Base-by-base conservation (phyloP, 495 filamentous ascomycete genomes). In the Xylaria acuta region DNA sequence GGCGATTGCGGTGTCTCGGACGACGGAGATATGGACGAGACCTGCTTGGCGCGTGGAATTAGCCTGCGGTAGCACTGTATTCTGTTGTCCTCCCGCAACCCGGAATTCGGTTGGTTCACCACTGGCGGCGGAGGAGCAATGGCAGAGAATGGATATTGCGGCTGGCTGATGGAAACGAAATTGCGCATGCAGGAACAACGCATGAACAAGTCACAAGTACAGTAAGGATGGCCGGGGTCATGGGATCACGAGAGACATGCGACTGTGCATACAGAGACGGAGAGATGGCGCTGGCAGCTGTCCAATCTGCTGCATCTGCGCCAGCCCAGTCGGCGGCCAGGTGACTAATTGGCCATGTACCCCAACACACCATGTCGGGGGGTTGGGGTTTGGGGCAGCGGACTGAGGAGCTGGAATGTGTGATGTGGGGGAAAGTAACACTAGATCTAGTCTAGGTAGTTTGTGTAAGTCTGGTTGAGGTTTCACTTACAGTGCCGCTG, bases 1-100 rank as follows among this genome's bases (percentile, higher is more conserved):
- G 81, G 80, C 30, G 78, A 80, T 47, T 78, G 75, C 43, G 81
- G 77, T 66, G 80, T 71, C 54, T 73, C 74, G 69, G 72, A 78
- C 6, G 72, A 78, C 59, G 75, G 54, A 71, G 72, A 72, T 25
- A 73, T 27, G 49, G 70, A 73, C 30, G 77, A 74, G 60, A 73
- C 58, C 74, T 77, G 71, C 65, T 49, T 47, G 45, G 67, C 45
- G 51, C 62, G 67, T 63, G 53, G 56, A 71, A 54, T 60, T 38
- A 60, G 47, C 40, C 38, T 58, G 40, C 34, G 38, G 49, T 20
- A 56, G 47, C 51, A 34, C 66, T 56, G 32, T 59, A 36, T 59
- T 30, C 32, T 27, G 32, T 27, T 63, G 30, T 62, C 18, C 20
- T 34, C 27, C 65, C 22, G 43, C 47, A 43, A 45, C 51, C 8